Percentiles rank a stretch among this genome's conserved stretches.
These are phyloP conservation scores for Dacryopinax spathularia DNA, from an alignment of 768 basidiomycete species.

Conservation along the genomic window DNA sequence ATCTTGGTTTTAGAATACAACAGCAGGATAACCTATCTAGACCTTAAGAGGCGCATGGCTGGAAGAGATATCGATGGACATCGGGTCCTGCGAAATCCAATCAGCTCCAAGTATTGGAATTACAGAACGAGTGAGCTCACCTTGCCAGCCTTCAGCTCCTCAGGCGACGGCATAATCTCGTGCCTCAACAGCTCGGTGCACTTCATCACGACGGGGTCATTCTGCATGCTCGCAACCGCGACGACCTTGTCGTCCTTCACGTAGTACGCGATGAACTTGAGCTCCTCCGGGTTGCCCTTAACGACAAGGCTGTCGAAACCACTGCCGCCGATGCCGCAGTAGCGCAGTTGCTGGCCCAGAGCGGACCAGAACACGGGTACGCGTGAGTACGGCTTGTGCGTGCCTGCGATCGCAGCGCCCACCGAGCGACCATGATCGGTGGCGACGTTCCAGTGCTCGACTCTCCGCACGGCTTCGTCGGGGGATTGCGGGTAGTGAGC, in stretches of 20 bases:
- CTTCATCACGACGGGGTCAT: conserved; percentile 66
- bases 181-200: conserved; percentile 64
- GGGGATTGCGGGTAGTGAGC: conserved; percentile 56
- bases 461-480: conserved; percentile 37
- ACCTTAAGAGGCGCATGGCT: neutral
- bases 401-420: conserved; percentile 58
- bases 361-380: conserved; percentile 85
- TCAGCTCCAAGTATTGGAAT: neutral
- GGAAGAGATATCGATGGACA: neutral
- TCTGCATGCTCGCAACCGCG: conserved; percentile 66
- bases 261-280: conserved; percentile 84
- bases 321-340: conserved; percentile 53
- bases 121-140: conserved; percentile 21
- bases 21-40: too few relatives aligned
- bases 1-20: neutral
- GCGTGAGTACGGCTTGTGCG: conserved; percentile 52
- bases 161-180: conserved; percentile 62
- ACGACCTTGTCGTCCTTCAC: conserved; percentile 46
- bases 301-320: conserved; percentile 66
- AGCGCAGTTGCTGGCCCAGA: conserved; percentile 75
- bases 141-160: conserved; percentile 62
- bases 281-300: conserved; percentile 54
- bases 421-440: conserved; percentile 74
- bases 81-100: neutral
- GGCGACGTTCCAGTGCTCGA: conserved; percentile 92